A percentile compares a stretch with the other conserved stretches of the same genome.
Evolutionary conservation across 129 eudicot species (phyloP).

Genomic region (sunflower (Helianthus annuus)): DNA sequence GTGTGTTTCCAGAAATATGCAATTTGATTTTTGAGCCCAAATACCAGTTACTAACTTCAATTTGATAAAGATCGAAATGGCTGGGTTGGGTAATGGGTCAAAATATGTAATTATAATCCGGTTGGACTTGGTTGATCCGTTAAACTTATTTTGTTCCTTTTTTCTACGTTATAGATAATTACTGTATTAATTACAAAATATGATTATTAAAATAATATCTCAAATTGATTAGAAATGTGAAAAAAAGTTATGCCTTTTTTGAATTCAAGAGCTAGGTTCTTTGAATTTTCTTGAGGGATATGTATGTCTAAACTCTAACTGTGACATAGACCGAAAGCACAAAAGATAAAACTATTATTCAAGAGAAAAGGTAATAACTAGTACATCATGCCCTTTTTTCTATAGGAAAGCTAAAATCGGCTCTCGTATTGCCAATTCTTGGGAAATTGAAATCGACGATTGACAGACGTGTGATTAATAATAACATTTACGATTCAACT

Average conservation of each 20-base stretch:
- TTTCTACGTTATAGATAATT: not conserved
- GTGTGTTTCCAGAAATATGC: too few species aligned
- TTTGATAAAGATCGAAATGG: conserved; percentile 3
- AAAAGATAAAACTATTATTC: too few species aligned
- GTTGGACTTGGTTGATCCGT: not conserved
- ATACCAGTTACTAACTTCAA: not conserved
- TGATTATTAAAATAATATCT: not conserved
- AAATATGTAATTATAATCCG: not conserved
- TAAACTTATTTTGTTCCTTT: not conserved
- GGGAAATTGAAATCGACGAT: too few species aligned
- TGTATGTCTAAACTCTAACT: too few species aligned
- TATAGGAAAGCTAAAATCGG: too few species aligned
- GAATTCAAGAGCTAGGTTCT: not conserved
- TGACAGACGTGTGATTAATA: too few species aligned
- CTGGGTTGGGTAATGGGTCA: not conserved
- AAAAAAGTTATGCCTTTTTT: not conserved
- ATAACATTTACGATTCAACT: too few species aligned
- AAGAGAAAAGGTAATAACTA: too few species aligned
- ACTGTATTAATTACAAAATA: not conserved
- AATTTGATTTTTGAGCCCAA: not conserved
- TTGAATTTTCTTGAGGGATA: not conserved
- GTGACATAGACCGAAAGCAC: too few species aligned
- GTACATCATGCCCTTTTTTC: too few species aligned
- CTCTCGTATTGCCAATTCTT: too few species aligned
- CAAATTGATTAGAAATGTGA: not conserved